Evolutionary conservation across 2,329 filamentous ascomycete genomes (phyloP).

Genomic region (Aureobasidium leucospermi): DNA sequence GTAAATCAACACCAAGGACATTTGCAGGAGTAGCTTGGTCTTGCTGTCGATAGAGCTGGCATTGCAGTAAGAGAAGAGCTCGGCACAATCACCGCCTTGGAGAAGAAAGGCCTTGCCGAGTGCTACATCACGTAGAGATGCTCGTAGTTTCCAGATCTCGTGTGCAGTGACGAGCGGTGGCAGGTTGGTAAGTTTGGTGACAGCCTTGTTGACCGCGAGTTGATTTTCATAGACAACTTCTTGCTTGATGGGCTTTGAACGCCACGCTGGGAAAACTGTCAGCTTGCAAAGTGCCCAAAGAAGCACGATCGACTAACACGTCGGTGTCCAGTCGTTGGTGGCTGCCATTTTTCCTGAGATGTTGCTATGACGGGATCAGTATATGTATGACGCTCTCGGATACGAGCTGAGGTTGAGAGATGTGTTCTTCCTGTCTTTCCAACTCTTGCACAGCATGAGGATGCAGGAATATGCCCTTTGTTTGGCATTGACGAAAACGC

Average conservation of each 20-base stretch:
- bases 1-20: constrained; percentile 94
- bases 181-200: constrained; percentile 58
- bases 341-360: constrained; percentile 1
- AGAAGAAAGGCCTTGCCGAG: constrained; percentile 86
- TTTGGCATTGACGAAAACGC: constrained; percentile 7
- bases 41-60: constrained; percentile 87
- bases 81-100: constrained; percentile 94
- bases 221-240: constrained; percentile 61
- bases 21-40: constrained; percentile 92
- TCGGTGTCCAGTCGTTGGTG: constrained; percentile 31
- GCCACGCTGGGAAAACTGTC: constrained; percentile 54
- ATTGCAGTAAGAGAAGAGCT: constrained; percentile 94
- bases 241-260: constrained; percentile 72
- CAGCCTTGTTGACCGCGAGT: constrained; percentile 51
- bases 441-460: too few species aligned
- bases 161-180: constrained; percentile 73
- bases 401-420: too few species aligned
- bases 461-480: background rate
- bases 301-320: constrained; percentile 25
- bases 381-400: background rate
- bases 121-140: constrained; percentile 75
- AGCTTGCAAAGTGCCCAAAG: too few species aligned
- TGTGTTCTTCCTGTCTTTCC: background rate
- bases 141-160: constrained; percentile 74
- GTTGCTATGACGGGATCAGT: background rate